Conservation (phyloP, 2,329 filamentous ascomycete genomes). For the Ophiostoma angusticollis region DNA sequence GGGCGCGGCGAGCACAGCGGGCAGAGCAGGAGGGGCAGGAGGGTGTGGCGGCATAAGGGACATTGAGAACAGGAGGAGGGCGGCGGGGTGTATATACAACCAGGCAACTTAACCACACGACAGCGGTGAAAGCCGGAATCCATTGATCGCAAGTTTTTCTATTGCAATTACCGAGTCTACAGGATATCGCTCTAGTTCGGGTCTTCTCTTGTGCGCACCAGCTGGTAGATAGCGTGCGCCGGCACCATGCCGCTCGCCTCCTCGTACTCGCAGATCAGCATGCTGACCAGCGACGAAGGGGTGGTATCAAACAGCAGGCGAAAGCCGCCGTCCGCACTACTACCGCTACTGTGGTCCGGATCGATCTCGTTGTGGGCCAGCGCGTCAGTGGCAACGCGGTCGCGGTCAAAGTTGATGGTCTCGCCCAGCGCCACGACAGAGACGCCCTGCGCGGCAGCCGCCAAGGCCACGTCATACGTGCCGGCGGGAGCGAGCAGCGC, state of each 20-base stretch:
- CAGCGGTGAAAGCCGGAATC: too few species aligned
- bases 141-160: not conserved
- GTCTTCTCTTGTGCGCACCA: constrained; percentile 45
- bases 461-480: constrained; percentile 75
- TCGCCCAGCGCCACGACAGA: constrained; percentile 86
- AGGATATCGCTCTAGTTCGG: constrained; percentile 31
- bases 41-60: constrained; percentile 5
- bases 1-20: constrained; percentile 61
- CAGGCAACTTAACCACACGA: too few species aligned
- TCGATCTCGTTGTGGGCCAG: constrained; percentile 89
- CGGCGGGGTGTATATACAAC: not conserved
- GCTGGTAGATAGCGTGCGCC: constrained; percentile 66
- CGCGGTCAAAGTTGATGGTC: constrained; percentile 81
- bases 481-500: constrained; percentile 78
- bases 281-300: constrained; percentile 70
- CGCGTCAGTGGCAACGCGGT: constrained; percentile 78
- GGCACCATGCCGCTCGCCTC: constrained; percentile 82
- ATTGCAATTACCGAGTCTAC: too few species aligned
- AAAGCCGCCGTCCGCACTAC: constrained; percentile 37
- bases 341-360: constrained; percentile 53
- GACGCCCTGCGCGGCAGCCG: constrained; percentile 60
- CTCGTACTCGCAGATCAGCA: constrained; percentile 85
- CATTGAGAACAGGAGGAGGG: not conserved
- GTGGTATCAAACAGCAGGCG: constrained; percentile 85
- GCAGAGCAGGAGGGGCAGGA: constrained; percentile 48